Evolutionary conservation across 331 rosid species (phyloP).

Genomic region (Spiraea crenata): DNA sequence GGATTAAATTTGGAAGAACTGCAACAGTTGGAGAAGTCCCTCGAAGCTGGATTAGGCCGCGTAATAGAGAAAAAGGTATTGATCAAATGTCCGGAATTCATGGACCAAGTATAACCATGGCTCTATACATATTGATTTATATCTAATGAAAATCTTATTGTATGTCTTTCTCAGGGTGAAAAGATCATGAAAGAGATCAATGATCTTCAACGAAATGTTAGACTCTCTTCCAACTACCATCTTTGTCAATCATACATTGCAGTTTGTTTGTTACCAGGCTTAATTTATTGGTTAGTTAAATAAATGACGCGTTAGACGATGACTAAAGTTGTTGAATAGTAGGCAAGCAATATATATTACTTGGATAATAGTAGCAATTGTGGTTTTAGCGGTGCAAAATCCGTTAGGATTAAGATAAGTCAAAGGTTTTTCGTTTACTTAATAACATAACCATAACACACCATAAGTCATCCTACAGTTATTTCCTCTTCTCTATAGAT

Average conservation of each 20-base stretch:
- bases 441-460: too few relatives aligned
- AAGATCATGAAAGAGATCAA: constrained; percentile 68
- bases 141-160: not conserved
- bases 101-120: too few relatives aligned
- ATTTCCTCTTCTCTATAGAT: not conserved
- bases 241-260: not conserved
- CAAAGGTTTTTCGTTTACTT: too few relatives aligned
- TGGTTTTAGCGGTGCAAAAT: too few relatives aligned
- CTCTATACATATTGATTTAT: not conserved
- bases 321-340: too few relatives aligned
- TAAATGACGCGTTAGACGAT: too few relatives aligned
- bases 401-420: not conserved
- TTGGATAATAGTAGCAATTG: too few relatives aligned
- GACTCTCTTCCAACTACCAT: constrained; percentile 15
- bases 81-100: too few relatives aligned
- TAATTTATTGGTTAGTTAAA: too few relatives aligned
- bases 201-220: constrained; percentile 77
- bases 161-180: constrained; percentile 51
- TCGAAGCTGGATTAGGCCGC: constrained; percentile 73
- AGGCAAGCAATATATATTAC: too few relatives aligned
- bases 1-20: constrained; percentile 65
- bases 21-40: constrained; percentile 71
- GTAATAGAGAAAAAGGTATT: constrained; percentile 71
- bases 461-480: too few relatives aligned
- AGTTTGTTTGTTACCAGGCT: too few relatives aligned